A percentile compares a stretch with the other conserved stretches of the same genome.
These are phyloP conservation scores for Lantana camara DNA, from an alignment of 257 asterid species.

Conservation along the genomic window DNA sequence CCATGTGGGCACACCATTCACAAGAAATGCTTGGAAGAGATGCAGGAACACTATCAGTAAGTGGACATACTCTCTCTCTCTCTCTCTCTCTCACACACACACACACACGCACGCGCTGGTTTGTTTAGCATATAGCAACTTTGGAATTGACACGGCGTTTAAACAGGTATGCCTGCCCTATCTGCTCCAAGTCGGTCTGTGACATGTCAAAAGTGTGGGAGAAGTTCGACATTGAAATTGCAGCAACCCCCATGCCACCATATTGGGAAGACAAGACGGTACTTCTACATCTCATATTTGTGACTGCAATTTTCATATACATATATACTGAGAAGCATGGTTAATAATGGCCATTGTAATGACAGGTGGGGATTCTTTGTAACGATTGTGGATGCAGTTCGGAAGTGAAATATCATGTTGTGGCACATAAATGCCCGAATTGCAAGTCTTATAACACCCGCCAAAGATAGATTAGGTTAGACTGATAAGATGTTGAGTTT, in stretches of 20 bases:
- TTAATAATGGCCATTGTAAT: neutral
- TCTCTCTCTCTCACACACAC: slow-evolving; percentile 3
- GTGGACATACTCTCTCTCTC: slow-evolving; percentile 15
- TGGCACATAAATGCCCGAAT: slow-evolving; percentile 69
- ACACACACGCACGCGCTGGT: no score
- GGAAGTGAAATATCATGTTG: slow-evolving; percentile 57
- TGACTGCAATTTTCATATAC: no score
- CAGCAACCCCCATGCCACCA: slow-evolving; percentile 86
- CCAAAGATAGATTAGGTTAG: slow-evolving; percentile 25
- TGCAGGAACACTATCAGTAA: slow-evolving; percentile 83
- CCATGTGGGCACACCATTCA: slow-evolving; percentile 94
- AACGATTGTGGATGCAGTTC: slow-evolving; percentile 66
- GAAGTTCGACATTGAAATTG: slow-evolving; percentile 76
- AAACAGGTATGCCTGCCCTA: slow-evolving; percentile 76
- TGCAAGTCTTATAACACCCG: slow-evolving; percentile 82
- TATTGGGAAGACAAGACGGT: slow-evolving; percentile 60
- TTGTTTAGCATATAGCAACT: neutral
- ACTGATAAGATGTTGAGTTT: slow-evolving; percentile 1
- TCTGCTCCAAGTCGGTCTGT: slow-evolving; percentile 82
- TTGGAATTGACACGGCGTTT: neutral
- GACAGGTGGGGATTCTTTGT: slow-evolving; percentile 70
- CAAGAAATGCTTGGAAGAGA: slow-evolving; percentile 74
- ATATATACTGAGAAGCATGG: no score
- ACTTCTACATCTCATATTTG: neutral
- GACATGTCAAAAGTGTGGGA: slow-evolving; percentile 95